A percentile compares a stretch with the other conserved stretches of the same genome.
Conservation (phyloP, 1,284 basidiomycete genomes). For the Fomitopsis palustris region DNA sequence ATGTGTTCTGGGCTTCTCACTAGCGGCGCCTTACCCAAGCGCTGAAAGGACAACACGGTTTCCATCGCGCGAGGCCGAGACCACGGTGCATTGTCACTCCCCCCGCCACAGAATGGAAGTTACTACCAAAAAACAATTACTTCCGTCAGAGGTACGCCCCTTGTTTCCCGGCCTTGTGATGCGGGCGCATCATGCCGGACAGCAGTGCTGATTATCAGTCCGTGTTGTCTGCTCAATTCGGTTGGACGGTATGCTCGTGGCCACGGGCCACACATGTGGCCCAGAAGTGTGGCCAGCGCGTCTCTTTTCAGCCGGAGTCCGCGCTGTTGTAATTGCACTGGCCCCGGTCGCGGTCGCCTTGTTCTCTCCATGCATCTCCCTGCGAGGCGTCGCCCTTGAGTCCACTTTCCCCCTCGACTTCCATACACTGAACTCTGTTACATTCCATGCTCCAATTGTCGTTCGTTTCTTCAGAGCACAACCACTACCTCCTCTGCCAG, state of each 20-base stretch:
- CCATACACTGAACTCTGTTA: background rate
- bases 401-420: background rate
- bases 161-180: background rate
- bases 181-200: background rate
- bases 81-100: background rate
- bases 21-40: background rate
- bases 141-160: background rate
- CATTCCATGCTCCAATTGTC: background rate
- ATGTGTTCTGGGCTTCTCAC: background rate
- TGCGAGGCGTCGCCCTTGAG: background rate
- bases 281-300: constrained; percentile 1
- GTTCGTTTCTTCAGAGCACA: background rate
- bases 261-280: constrained; percentile 2
- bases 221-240: background rate
- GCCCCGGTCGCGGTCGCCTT: background rate
- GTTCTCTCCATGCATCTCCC: background rate
- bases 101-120: background rate
- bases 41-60: background rate
- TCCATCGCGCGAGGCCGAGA: background rate
- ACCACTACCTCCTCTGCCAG: background rate
- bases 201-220: background rate
- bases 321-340: constrained; percentile 2
- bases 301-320: constrained; percentile 1
- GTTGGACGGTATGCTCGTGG: background rate
- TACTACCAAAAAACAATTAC: background rate